Evolutionary conservation across 352 stramenopile genomes (phyloP), one percentile per base, ranked within the genome.

Genomic region (Globisporangium middletonii): DNA sequence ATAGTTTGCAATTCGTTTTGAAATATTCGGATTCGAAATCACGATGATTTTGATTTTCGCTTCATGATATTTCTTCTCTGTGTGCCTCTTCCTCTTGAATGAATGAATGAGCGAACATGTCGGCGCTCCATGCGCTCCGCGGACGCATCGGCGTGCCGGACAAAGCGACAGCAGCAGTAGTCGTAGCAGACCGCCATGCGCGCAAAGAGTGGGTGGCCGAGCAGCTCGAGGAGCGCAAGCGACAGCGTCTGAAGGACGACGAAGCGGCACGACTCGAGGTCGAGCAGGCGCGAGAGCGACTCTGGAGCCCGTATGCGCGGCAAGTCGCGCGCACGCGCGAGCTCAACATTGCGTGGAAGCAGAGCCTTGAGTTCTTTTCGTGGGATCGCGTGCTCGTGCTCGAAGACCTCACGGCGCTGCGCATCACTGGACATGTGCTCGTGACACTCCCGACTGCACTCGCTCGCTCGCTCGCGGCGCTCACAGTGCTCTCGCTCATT

Each of bases 291-390:
- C 68, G 77, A 12, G 54, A 81, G 30, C 61, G 65, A 28, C 60
- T 84, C 3, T 90, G 80, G 80, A 67, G 58, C 28, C 77, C 77
- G 8, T 87, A 77, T 50, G 51, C 69, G 0, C 63, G 51, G 13
- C 53, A 78, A 35, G 68, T 70, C 9, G 66, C 62, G 26, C 48
- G 62, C 18, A 73, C 69, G 0, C 73, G 74, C 45, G 77, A 88
- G 51, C 69, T 90, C 52, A 90, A 90, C 35, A 66, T 90, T 15
- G 75, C 80, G 1, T 90, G 80, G 77, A 83, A 88, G 51, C 49
- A 83, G 33, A 65, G 71, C 26, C 59, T 69, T 6, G 72, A 75
- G 0, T 77, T 85, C 42, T 88, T 90, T 41, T 59, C 60, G 0
- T 89, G 75, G 77, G 49, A 68, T 11, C 66, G 70, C 35, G 77